Evolutionary conservation across 495 filamentous ascomycete species (phyloP), one percentile per base, ranked within the genome.

Genomic region (Halenospora varia): DNA sequence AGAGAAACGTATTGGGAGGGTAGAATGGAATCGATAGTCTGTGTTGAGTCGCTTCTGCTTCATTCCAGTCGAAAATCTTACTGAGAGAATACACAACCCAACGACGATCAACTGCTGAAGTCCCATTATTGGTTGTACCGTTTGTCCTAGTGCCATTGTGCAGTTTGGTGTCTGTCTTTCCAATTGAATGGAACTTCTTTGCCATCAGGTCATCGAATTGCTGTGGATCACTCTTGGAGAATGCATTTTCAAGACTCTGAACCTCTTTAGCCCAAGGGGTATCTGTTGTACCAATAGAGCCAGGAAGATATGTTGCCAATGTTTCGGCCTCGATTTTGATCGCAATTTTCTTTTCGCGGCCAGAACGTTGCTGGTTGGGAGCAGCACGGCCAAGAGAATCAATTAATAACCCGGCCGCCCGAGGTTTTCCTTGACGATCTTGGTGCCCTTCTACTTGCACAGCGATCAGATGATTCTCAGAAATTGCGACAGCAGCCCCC

Each of bases 401-500:
- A 22, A 88, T 84, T 24, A 91, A 68, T 19, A 89, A 73, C 15
- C 88, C 87, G 52, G 84, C 81, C 15, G 83, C 77, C 9, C 83
- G 80, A 4, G 84, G 76, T 69, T 87, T 87, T 25, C 75, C 75
- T 10, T 76, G 74, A n/a, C 71, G 77, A 62, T 60, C 73, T 70
- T 82, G 77, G 0, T 82, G 79, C 2, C 81, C 78, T 63, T 84
- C 84, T 20, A 89, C 68, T 62, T 88, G 85, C 49, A 88, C 76
- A 2, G 80, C 83, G 48, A 86, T 66, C 19, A 89, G 64, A 3
- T 76, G 72, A 45, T 77, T 78, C 46, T 77, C 82, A 22, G 77
- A 74, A 3, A 85, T 73, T 2, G 82, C 82, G 18, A 88, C 73
- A 2, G 80, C 85, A 42, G 83, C 72, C 47, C 85, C 83, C 26